phyloP scores from a whole-genome alignment of 2,329 filamentous ascomycete genomes.

The Exophiala viscosa region DNA sequence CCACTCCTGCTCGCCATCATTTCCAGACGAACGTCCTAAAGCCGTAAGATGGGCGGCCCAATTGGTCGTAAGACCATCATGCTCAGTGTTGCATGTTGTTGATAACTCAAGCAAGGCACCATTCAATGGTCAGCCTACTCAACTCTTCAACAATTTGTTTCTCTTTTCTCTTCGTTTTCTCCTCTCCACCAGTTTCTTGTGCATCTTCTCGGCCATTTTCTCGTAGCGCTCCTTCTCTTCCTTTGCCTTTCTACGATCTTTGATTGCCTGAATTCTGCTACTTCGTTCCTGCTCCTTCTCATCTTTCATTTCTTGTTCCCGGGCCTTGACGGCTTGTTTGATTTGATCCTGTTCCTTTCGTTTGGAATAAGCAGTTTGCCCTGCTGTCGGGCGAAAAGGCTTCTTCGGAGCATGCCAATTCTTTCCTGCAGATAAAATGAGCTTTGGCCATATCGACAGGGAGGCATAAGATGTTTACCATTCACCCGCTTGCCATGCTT shows the following conservation, averaged over 20 bases:
- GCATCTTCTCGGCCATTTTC: constrained; percentile 96
- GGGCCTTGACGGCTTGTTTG: constrained; percentile 76
- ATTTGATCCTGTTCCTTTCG: constrained; percentile 67
- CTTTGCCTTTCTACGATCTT: constrained; percentile 80
- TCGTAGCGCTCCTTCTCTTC: constrained; percentile 90
- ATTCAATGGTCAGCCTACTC: constrained; percentile 1
- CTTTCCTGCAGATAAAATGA: constrained; percentile 63
- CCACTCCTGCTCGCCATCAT: no score
- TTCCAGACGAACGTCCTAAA: no score
- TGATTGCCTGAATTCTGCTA: constrained; percentile 74
- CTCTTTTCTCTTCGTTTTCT: constrained; percentile 95
- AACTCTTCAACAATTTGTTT: constrained; percentile 42
- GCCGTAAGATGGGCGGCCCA: no score
- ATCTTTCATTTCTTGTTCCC: constrained; percentile 92
- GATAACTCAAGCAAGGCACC: not conserved
- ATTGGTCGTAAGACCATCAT: not conserved
- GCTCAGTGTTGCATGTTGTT: not conserved
- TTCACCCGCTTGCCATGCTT: constrained; percentile 21
- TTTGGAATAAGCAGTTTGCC: constrained; percentile 74
- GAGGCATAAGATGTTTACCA: constrained; percentile 3
- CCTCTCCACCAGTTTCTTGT: constrained; percentile 88
- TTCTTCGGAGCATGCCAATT: constrained; percentile 85
- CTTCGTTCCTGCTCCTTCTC: constrained; percentile 87
- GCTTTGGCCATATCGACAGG: not conserved
- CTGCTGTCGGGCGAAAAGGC: constrained; percentile 77